Evolutionary conservation across 108 stramenopile genomes (phyloP), one percentile per base, ranked within the genome.

Genomic region (Mayamaea pseudoterrestris): DNA sequence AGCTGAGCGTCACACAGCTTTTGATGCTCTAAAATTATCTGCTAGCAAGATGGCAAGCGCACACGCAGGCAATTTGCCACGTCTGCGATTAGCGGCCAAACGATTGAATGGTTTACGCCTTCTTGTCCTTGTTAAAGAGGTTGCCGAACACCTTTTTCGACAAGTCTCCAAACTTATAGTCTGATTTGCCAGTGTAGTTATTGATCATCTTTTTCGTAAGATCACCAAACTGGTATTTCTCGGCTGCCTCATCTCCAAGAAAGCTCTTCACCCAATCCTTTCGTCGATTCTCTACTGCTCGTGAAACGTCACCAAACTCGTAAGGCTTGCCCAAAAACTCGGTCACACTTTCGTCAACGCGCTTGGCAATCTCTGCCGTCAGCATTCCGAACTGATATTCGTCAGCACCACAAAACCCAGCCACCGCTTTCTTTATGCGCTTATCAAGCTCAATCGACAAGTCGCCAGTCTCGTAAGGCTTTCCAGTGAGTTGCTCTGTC

Each of bases 391-490:
- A 72, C 29, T 71, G 53, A 52, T 88, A 88, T n/a, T 67, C 57
- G 5, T 74, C 75, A 32, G 68, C 74, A 11, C 87, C 87, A 29
- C 64, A 65, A 42, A 78, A 89, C 30, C 74, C 60, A 2, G 68
- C 67, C 2, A 89, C 87, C 36, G 53, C 23, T 5, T 40, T 34
- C 31, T 76, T 76, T 34, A 79, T 74, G 2, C 82, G 66, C 16
- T 50, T 35, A 47, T 78, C 74, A 17, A 89, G 59, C 41, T 81
- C 82, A 1, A 48, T 47, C 25, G 69, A 63, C 17, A 89, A 50
- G 50, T 84, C 82, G 1, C 87, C 87, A 40, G 76, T 61, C 54
- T 87, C 73, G 34, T 87, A 87, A 31, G 66, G 73, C 45, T 87
- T 87, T 28, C 86, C 86, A 2, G 79, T 76, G 61, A 88, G 41